Percentiles rank a stretch among this genome's conserved stretches.
phyloP scores from a whole-genome alignment of 352 stramenopile species.

The Saprolegnia parasitica region DNA sequence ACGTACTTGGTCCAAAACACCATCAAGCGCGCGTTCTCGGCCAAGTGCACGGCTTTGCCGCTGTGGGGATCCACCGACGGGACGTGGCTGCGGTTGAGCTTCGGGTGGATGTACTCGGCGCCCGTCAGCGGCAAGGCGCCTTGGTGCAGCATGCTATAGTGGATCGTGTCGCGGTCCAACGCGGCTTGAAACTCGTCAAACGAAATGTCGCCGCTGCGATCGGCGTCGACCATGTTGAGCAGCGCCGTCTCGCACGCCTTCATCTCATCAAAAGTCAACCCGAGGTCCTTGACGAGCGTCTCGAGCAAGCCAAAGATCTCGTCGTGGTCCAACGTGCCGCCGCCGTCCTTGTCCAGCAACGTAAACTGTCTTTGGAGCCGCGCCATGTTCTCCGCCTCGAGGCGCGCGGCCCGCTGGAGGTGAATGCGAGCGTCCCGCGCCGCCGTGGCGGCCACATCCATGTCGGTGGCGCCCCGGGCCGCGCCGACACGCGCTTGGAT shows the following conservation, averaged over 20 bases:
- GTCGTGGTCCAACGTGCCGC: constrained; percentile 58
- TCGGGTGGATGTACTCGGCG: constrained; percentile 66
- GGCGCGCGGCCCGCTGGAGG: constrained; percentile 43
- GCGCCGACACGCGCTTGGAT: constrained; percentile 63
- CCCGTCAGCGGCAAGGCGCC: constrained; percentile 63
- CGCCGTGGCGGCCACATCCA: constrained; percentile 53
- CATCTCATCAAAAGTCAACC: constrained; percentile 71
- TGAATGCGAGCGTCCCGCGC: constrained; percentile 44
- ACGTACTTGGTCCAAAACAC: constrained; percentile 74
- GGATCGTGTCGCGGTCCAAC: constrained; percentile 58
- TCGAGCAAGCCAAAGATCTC: constrained; percentile 65
- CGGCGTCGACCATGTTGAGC: constrained; percentile 61
- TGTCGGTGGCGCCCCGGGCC: constrained; percentile 62
- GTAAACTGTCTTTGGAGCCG: constrained; percentile 71
- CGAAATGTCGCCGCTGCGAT: constrained; percentile 77
- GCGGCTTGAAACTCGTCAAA: constrained; percentile 77
- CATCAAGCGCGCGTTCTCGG: constrained; percentile 53
- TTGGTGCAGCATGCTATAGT: constrained; percentile 62
- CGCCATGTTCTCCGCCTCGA: constrained; percentile 67
- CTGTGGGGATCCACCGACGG: constrained; percentile 38
- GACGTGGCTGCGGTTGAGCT: constrained; percentile 62
- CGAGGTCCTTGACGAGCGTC: constrained; percentile 58
- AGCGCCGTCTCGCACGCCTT: constrained; percentile 67
- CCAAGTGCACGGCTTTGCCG: constrained; percentile 30
- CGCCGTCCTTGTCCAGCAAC: constrained; percentile 62